Evolutionary conservation across 2,329 filamentous ascomycete species (phyloP).

Genomic region (Botrytis cinerea): DNA sequence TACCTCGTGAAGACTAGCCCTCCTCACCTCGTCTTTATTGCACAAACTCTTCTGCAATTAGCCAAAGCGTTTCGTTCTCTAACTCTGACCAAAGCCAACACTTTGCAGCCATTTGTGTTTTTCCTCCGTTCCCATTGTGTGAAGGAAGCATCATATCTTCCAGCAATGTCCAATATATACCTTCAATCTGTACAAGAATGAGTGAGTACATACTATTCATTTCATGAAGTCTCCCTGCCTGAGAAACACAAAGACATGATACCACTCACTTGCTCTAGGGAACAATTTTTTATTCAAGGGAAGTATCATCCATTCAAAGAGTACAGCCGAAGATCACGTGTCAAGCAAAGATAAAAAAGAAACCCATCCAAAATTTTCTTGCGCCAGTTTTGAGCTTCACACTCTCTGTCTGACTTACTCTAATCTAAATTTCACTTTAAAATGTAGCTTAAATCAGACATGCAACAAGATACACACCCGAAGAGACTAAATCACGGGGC

Average conservation of each 20-base stretch:
- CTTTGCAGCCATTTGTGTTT: too few relatives aligned
- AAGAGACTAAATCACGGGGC: background rate
- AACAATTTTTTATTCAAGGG: background rate
- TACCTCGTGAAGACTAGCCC: background rate
- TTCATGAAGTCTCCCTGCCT: background rate
- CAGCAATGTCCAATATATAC: too few relatives aligned
- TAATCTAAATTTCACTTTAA: background rate
- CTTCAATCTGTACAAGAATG: background rate
- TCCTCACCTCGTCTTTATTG: background rate
- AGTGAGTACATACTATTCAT: background rate
- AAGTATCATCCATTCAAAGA: background rate
- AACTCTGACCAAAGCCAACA: background rate
- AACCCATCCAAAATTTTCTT: accelerated
- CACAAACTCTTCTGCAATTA: background rate
- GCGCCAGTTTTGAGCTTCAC: background rate
- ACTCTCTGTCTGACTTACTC: background rate
- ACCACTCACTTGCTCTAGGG: background rate
- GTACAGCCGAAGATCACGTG: background rate
- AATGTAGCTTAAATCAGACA: background rate
- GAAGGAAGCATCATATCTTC: background rate
- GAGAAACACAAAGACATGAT: background rate
- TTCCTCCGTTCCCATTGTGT: background rate
- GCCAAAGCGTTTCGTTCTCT: background rate
- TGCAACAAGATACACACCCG: background rate
- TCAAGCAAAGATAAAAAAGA: accelerated